A percentile compares a stretch with the other conserved stretches of the same genome.
These are phyloP conservation scores for Diaporthe vaccinii DNA, from an alignment of 2,329 filamentous ascomycete genomes.

Conservation along the genomic window DNA sequence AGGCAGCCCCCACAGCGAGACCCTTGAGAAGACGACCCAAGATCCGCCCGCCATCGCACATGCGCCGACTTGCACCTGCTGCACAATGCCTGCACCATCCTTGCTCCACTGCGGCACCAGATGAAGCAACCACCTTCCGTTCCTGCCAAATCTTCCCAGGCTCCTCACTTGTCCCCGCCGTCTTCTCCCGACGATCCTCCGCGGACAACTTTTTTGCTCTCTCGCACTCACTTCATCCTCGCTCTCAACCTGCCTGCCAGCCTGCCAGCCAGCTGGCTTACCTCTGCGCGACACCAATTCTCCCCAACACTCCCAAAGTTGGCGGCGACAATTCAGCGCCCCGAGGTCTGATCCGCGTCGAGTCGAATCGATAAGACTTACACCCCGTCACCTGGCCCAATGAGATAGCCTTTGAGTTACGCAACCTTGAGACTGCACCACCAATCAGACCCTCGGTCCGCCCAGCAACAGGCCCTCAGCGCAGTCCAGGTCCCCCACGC, in stretches of 20 bases:
- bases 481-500: constrained; percentile 20
- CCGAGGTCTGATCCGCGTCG: constrained; percentile 3
- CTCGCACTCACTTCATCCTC: not conserved
- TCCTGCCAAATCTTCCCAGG: constrained; percentile 6
- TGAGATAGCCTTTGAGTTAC: constrained; percentile 29
- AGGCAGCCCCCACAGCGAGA: constrained; percentile 24
- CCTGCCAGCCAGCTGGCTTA: not conserved
- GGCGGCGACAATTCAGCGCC: constrained; percentile 11
- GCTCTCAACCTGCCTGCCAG: constrained; percentile 8
- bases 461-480: constrained; percentile 30
- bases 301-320: not conserved
- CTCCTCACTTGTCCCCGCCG: constrained; percentile 33
- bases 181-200: constrained; percentile 34
- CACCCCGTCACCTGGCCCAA: constrained; percentile 34
- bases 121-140: constrained; percentile 21
- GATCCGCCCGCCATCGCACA: constrained; percentile 7
- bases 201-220: constrained; percentile 2
- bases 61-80: not conserved
- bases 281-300: not conserved
- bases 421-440: constrained; percentile 34
- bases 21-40: constrained; percentile 11
- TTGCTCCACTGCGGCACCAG: constrained; percentile 6
- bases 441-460: constrained; percentile 38
- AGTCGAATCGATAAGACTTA: constrained; percentile 37
- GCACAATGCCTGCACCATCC: not conserved